These are phyloP conservation scores for Pseudozyma thailandica DNA, from an alignment of 1,284 basidiomycete species.

Conservation along the genomic window DNA sequence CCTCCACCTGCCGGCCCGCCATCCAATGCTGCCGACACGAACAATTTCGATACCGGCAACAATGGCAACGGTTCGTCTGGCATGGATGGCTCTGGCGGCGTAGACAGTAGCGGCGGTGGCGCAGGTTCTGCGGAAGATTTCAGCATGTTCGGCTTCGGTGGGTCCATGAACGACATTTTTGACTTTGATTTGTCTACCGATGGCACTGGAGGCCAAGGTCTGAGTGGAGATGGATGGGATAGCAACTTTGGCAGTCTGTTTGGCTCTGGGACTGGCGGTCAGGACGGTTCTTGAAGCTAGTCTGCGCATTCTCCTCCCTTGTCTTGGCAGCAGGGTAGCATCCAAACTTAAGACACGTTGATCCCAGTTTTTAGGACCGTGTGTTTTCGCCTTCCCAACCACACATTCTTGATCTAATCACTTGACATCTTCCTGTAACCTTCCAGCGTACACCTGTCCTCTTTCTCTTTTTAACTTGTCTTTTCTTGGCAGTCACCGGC, in stretches of 20 bases:
- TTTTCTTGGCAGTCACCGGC: conserved; percentile 35
- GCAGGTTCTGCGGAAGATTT: conserved; percentile 52
- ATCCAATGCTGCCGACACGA: conserved; percentile 20
- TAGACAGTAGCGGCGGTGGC: conserved; percentile 7
- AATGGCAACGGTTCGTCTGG: conserved; percentile 21
- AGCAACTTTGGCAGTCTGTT: conserved; percentile 55
- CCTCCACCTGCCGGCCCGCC: conserved; percentile 36
- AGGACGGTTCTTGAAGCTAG: conserved; percentile 23
- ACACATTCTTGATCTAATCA: conserved; percentile 9
- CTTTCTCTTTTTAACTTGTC: neutral
- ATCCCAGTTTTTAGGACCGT: too few species aligned
- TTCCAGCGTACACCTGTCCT: conserved; percentile 9
- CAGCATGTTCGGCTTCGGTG: conserved; percentile 60
- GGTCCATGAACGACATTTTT: conserved; percentile 62
- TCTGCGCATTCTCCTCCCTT: neutral
- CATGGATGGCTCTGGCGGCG: conserved; percentile 12
- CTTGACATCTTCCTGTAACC: conserved; percentile 7
- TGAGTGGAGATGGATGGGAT: conserved; percentile 51
- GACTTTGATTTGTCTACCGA: conserved; percentile 61
- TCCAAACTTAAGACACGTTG: too few species aligned
- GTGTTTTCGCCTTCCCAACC: too few species aligned
- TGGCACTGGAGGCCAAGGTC: conserved; percentile 23
- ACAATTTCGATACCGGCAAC: conserved; percentile 13
- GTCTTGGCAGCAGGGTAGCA: neutral
- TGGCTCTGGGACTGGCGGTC: conserved; percentile 32